These are phyloP conservation scores for Vanderwaltozyma verrucispora DNA, from an alignment of 805 yeast genomes.

Conservation along the genomic window DNA sequence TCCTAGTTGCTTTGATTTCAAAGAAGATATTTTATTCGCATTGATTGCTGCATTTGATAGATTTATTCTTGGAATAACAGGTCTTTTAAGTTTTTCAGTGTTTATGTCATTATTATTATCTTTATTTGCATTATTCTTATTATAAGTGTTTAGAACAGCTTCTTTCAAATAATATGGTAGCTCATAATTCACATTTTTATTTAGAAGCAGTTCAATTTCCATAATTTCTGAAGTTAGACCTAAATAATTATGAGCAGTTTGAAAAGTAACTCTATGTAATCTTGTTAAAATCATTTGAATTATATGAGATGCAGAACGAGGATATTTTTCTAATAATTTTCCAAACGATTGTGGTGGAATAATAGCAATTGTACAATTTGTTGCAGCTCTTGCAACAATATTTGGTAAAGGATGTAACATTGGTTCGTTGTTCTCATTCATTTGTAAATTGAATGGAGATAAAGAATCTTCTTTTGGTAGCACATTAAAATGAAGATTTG, in stretches of 20 bases:
- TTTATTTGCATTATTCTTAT: background rate
- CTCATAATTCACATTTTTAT: conserved; percentile 36
- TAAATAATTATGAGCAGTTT: conserved; percentile 77
- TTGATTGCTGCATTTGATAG: background rate
- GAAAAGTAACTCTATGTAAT: conserved; percentile 81
- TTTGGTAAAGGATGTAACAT: conserved; percentile 19
- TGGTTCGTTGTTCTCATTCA: background rate
- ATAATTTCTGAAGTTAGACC: conserved; percentile 77
- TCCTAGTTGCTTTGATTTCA: background rate
- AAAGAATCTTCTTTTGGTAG: background rate
- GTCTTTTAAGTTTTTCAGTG: background rate
- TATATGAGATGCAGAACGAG: conserved; percentile 85
- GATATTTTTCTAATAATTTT: conserved; percentile 61
- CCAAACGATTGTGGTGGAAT: conserved; percentile 80
- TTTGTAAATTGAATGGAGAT: background rate
- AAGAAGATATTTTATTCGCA: background rate
- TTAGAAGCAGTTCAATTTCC: conserved; percentile 61
- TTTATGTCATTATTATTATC: background rate
- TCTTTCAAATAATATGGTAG: conserved; percentile 60
- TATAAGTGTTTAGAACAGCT: conserved; percentile 21
- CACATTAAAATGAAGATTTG: background rate
- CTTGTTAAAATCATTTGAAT: conserved; percentile 86
- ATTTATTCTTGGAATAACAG: background rate
- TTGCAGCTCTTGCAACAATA: conserved; percentile 65
- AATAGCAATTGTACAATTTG: conserved; percentile 77